Conservation (phyloP, 148 eudicot species). For the Heliosperma pusillum region DNA sequence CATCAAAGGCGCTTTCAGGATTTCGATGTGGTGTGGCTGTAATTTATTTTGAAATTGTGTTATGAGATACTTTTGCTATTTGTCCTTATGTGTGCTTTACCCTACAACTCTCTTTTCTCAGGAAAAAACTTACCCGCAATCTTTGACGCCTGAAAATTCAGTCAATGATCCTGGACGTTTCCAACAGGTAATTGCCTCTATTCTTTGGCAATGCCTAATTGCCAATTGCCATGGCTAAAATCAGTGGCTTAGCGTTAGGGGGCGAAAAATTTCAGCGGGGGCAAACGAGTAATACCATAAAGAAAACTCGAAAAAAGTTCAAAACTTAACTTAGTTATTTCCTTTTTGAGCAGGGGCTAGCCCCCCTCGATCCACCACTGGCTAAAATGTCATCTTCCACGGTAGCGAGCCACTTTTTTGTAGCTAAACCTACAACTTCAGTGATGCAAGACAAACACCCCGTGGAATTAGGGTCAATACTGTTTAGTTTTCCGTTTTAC, state of each 20-base stretch:
- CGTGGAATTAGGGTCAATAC: not conserved
- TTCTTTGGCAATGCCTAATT: not conserved
- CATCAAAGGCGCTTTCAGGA: too few relatives aligned
- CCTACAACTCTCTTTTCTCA: constrained; percentile 19
- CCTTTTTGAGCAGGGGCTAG: too few relatives aligned
- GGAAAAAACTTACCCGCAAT: constrained; percentile 49
- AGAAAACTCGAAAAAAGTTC: too few relatives aligned
- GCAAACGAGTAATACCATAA: too few relatives aligned
- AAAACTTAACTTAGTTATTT: too few relatives aligned
- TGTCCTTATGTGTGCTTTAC: not conserved
- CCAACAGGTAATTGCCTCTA: constrained; percentile 20
- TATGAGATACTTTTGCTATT: not conserved
- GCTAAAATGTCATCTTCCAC: not conserved
- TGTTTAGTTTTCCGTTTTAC: too few relatives aligned
- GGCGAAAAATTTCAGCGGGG: too few relatives aligned
- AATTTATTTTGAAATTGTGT: not conserved
- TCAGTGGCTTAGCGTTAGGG: too few relatives aligned
- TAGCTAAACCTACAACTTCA: too few relatives aligned
- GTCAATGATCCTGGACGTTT: constrained; percentile 42
- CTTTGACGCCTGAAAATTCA: constrained; percentile 37
- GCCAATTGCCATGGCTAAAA: too few relatives aligned
- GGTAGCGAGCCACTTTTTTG: not conserved
- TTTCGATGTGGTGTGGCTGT: not conserved
- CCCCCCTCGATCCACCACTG: too few relatives aligned
- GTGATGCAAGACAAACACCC: not conserved